Conservation (phyloP, 2,329 filamentous ascomycete genomes). For the Penicillium sp. region DNA sequence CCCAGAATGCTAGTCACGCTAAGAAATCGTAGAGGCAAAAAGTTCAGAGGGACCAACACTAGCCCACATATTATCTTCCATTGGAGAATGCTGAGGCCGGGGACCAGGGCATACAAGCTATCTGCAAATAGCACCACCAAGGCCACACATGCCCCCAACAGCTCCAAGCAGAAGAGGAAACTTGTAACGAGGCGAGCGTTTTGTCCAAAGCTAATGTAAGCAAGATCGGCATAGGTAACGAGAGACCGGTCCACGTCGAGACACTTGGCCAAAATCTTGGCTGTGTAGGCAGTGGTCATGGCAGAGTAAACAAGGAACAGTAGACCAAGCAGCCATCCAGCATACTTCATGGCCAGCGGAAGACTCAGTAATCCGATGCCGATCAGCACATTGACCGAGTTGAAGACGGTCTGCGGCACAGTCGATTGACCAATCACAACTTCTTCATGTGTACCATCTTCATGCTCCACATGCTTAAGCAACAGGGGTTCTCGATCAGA, state of each 20-base stretch:
- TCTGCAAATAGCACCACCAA: constrained; percentile 92
- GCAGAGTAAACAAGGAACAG: constrained; percentile 73
- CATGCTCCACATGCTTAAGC: constrained; percentile 84
- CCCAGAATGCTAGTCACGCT: constrained; percentile 91
- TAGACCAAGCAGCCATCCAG: constrained; percentile 84
- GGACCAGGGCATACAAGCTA: constrained; percentile 76
- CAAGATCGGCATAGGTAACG: constrained; percentile 92
- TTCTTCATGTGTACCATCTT: constrained; percentile 79
- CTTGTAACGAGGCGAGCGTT: constrained; percentile 80
- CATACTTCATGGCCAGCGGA: constrained; percentile 82
- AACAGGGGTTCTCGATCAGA: constrained; percentile 72
- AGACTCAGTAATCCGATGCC: constrained; percentile 87
- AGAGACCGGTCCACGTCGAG: constrained; percentile 81
- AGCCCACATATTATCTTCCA: constrained; percentile 88
- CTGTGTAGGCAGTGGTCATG: constrained; percentile 79
- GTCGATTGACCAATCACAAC: constrained; percentile 93
- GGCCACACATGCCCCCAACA: constrained; percentile 85
- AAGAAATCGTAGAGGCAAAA: constrained; percentile 77
- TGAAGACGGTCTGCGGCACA: constrained; percentile 91
- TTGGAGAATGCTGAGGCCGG: constrained; percentile 64
- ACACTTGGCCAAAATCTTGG: constrained; percentile 80
- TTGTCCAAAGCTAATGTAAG: constrained; percentile 84
- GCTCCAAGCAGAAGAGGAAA: constrained; percentile 81
- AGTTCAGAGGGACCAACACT: constrained; percentile 78
- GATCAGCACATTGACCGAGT: constrained; percentile 90